phyloP scores from a whole-genome alignment of 371 early-diverging fungal species.

The Haplosporangium sp. region DNA sequence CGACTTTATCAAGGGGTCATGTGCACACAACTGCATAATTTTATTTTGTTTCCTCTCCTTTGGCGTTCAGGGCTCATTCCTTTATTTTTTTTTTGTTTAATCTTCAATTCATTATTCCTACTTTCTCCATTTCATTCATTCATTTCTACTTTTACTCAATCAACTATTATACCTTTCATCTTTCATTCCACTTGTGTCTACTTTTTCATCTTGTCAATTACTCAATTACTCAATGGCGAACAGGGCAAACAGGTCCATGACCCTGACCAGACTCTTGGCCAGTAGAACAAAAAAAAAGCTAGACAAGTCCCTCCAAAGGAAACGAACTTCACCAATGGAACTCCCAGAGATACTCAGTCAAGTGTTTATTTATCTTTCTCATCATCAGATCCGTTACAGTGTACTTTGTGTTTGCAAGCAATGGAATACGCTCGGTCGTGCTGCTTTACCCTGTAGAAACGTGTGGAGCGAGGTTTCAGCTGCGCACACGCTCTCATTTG shows the following conservation, averaged over 20 bases:
- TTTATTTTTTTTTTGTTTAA: no score
- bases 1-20: no score
- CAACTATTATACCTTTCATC: no score
- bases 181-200: no score
- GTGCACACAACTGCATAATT: no score
- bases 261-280: not conserved
- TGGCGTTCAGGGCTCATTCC: no score
- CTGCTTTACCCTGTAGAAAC: not conserved
- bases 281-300: not conserved
- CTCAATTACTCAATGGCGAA: not conserved
- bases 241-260: not conserved
- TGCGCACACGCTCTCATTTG: not conserved
- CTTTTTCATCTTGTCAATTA: no score
- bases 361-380: not conserved
- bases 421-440: not conserved
- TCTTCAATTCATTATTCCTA: no score
- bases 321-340: not conserved
- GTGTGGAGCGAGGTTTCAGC: not conserved
- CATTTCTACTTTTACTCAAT: no score
- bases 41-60: no score
- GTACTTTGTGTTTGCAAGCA: constrained; percentile 3
- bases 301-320: not conserved
- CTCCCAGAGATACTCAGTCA: not conserved
- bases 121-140: no score
- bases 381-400: not conserved